These are phyloP conservation scores for Didymella keratinophila DNA, from an alignment of 2,329 filamentous ascomycete species.

Conservation along the genomic window DNA sequence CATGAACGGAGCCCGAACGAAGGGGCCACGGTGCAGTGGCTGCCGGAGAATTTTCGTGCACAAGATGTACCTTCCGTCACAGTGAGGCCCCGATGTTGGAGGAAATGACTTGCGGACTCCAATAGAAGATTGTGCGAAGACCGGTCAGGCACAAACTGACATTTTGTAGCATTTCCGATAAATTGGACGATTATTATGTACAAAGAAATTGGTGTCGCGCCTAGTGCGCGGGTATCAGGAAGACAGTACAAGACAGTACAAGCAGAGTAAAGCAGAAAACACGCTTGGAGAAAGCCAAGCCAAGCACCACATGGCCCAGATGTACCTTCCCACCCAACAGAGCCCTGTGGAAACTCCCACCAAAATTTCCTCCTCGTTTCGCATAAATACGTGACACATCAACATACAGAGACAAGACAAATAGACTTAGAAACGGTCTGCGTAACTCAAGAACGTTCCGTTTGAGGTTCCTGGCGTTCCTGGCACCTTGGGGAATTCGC, in stretches of 20 bases:
- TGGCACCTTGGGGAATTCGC: conserved; percentile 63
- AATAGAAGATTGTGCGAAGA: background rate
- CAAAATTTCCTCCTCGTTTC: background rate
- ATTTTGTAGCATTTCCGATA: background rate
- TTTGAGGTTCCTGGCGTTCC: conserved; percentile 15
- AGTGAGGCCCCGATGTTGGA: background rate
- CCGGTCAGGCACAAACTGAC: background rate
- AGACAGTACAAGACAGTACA: background rate
- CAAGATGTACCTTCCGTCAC: background rate
- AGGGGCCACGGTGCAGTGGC: conserved; percentile 10
- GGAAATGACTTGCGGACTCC: background rate
- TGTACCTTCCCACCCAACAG: conserved; percentile 3
- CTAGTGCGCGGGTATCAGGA: conserved; percentile 19
- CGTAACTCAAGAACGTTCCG: conserved; percentile 15
- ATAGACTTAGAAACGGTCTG: conserved; percentile 10
- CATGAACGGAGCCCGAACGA: conserved; percentile 9
- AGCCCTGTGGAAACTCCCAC: background rate
- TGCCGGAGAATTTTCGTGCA: conserved; percentile 2
- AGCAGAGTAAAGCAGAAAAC: background rate
- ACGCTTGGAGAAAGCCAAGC: conserved; percentile 1
- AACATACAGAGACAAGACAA: background rate
- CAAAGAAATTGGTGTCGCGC: conserved; percentile 8
- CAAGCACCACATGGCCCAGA: conserved; percentile 7
- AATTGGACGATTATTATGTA: conserved; percentile 11
- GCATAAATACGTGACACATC: conserved; percentile 8